phyloP scores from a whole-genome alignment of 176 grass and related monocot species.

The Oryza glumipatula region DNA sequence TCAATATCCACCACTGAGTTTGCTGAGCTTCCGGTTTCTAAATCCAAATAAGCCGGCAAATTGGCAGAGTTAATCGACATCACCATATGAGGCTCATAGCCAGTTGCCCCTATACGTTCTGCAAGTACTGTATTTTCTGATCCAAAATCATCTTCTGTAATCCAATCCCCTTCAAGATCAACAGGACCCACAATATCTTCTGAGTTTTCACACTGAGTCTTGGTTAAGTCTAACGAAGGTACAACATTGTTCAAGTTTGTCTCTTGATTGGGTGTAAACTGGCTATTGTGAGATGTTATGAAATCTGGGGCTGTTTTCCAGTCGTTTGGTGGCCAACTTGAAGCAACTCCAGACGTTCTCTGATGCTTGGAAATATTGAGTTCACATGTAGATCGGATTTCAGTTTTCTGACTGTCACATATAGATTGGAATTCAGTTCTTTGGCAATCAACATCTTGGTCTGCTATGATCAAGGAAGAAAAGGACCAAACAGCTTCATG shows the following conservation, averaged over 20 bases:
- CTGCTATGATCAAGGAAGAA: conserved; percentile 42
- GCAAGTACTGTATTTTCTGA: conserved; percentile 33
- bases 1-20: conserved; percentile 31
- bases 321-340: conserved; percentile 67
- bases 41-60: conserved; percentile 41
- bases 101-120: conserved; percentile 34
- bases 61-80: conserved; percentile 42
- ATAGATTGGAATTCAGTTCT: conserved; percentile 19
- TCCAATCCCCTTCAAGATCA: conserved; percentile 71
- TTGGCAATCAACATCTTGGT: conserved; percentile 40
- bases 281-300: conserved; percentile 40
- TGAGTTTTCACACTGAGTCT: conserved; percentile 13
- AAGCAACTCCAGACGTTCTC: conserved; percentile 47
- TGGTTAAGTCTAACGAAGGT: conserved; percentile 21
- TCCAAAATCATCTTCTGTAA: conserved; percentile 54
- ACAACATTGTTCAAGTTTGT: conserved; percentile 37
- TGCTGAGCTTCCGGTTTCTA: conserved; percentile 41
- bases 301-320: conserved; percentile 76
- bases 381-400: conserved; percentile 30
- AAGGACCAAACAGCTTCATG: conserved; percentile 78
- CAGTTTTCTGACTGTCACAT: conserved; percentile 28
- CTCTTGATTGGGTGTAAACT: conserved; percentile 18
- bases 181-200: conserved; percentile 57
- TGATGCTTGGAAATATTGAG: conserved; percentile 36
- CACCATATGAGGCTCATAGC: conserved; percentile 41